Conservation (phyloP, 116 monocot species). For the Cymodocea nodosa region DNA sequence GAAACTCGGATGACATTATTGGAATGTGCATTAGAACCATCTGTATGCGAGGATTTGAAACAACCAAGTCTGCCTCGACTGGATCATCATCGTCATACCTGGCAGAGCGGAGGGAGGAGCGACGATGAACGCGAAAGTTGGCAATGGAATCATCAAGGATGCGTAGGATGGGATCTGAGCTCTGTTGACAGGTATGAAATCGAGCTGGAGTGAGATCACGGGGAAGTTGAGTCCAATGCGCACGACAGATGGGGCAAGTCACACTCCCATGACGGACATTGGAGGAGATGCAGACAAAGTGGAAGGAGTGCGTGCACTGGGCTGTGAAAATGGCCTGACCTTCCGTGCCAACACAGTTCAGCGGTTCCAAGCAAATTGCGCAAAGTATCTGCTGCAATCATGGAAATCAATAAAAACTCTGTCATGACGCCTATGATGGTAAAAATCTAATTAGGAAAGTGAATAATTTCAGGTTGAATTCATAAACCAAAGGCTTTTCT, state of each 20-base stretch:
- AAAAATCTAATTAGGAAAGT: no score
- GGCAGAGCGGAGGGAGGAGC: slow-evolving; percentile 42
- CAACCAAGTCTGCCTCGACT: slow-evolving; percentile 17
- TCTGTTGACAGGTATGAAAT: slow-evolving; percentile 27
- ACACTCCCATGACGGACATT: slow-evolving; percentile 76
- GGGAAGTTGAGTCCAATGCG: slow-evolving; percentile 75
- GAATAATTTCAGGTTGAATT: no score
- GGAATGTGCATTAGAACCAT: slow-evolving; percentile 22
- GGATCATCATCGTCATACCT: slow-evolving; percentile 88
- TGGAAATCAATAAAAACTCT: not conserved
- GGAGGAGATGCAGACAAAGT: slow-evolving; percentile 70
- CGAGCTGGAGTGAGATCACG: slow-evolving; percentile 24
- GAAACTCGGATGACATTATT: not conserved
- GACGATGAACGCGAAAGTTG: slow-evolving; percentile 70
- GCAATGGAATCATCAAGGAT: slow-evolving; percentile 89
- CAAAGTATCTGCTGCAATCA: slow-evolving; percentile 40
- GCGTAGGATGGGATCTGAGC: slow-evolving; percentile 59
- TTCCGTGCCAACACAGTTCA: slow-evolving; percentile 12
- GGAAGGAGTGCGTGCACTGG: slow-evolving; percentile 74
- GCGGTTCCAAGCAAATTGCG: slow-evolving; percentile 76
- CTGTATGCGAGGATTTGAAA: slow-evolving; percentile 13
- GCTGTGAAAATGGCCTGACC: slow-evolving; percentile 49
- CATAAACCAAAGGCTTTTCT: no score
- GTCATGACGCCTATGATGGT: not conserved
- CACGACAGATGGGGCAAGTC: slow-evolving; percentile 82